Base-by-base conservation (phyloP, 1,284 basidiomycete genomes). In the Takashimella koratensis region DNA sequence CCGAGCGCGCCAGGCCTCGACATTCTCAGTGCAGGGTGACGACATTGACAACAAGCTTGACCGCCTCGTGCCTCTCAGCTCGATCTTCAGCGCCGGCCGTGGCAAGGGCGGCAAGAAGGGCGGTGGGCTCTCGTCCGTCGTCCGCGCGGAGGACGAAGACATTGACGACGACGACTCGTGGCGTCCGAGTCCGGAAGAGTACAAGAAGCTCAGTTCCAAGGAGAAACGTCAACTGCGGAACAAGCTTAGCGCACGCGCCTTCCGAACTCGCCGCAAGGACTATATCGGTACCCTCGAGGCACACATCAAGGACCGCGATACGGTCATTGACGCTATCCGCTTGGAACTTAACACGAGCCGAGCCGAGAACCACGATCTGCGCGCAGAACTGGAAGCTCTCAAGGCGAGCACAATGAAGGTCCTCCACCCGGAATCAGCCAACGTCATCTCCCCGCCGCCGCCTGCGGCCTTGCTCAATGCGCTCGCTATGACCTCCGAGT, bases 161-260 rank as follows among this genome's bases (percentile, higher is more conserved):
- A 27, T 76, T 1, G 73, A 73, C 45, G 75, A 76, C 45, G 76
- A 76, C 48, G 76, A 77, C 48, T 70, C 68, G 39, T 77, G 76
- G 76, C 59, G 76, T 53, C 76, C 76, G 3, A 71, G 66, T 11
- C 87, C 92, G 0, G 93, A 97, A 65, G 92, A 95, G 65, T 97
- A 97, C 79, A 87, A 90, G 76, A 96, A 92, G 77, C 88, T 98
- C 81, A 85, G 84, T 19, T 88, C 85, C 71, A 98, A 97, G 78
- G 94, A 98, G 78, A 98, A 98, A 78, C 80, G 95, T 16, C 95
- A 98, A 76, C 80, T 98, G 40, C 79, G 95, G 54, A 98, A 98
- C 80, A 98, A 98, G 84, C 94, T 98, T 59, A 89, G 86, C 63
- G 95, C 95, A 1, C 81, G 94, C 56, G 96, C 95, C 71, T 97